Conservation (phyloP, 352 stramenopile species). For the Phytopythium montanum region DNA sequence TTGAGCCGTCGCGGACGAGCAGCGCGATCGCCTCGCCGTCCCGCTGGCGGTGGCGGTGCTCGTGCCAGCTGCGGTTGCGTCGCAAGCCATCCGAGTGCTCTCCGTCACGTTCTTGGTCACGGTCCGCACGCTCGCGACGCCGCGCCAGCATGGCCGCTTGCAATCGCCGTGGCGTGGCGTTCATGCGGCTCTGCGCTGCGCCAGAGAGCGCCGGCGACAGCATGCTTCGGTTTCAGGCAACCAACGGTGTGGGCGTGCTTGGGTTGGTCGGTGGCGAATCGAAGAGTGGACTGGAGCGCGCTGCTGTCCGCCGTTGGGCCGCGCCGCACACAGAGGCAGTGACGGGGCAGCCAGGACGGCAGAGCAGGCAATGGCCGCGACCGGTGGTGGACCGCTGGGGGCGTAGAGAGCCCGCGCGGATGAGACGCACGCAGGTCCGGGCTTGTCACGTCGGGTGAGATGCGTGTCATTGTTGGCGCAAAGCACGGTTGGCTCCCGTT, state of each 20-base stretch:
- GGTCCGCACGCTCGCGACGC: slow-evolving; percentile 2
- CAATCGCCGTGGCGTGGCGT: slow-evolving; percentile 25
- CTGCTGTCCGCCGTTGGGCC: neutral
- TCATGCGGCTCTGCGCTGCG: slow-evolving; percentile 39
- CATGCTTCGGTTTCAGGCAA: slow-evolving; percentile 38
- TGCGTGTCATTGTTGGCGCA: neutral
- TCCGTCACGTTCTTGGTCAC: slow-evolving; percentile 3
- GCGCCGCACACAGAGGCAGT: neutral
- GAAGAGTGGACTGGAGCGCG: slow-evolving; percentile 1
- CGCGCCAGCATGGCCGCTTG: slow-evolving; percentile 15
- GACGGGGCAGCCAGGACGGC: too few relatives aligned
- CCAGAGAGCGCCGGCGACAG: slow-evolving; percentile 64
- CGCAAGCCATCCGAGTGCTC: slow-evolving; percentile 10
- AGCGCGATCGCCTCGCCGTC: slow-evolving; percentile 27
- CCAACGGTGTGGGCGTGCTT: too few relatives aligned
- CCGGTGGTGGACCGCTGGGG: neutral
- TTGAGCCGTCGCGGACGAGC: slow-evolving; percentile 14
- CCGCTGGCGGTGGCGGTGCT: slow-evolving; percentile 13
- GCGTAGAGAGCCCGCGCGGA: slow-evolving; percentile 1
- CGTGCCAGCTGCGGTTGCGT: slow-evolving; percentile 36
- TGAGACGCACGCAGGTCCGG: neutral
- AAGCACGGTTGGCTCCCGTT: neutral
- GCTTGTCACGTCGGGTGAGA: neutral
- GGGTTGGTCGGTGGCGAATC: neutral
- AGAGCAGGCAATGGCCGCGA: too few relatives aligned